Evolutionary conservation across 1,284 basidiomycete genomes (phyloP).

Genomic region (Ceratobasidium sp.): DNA sequence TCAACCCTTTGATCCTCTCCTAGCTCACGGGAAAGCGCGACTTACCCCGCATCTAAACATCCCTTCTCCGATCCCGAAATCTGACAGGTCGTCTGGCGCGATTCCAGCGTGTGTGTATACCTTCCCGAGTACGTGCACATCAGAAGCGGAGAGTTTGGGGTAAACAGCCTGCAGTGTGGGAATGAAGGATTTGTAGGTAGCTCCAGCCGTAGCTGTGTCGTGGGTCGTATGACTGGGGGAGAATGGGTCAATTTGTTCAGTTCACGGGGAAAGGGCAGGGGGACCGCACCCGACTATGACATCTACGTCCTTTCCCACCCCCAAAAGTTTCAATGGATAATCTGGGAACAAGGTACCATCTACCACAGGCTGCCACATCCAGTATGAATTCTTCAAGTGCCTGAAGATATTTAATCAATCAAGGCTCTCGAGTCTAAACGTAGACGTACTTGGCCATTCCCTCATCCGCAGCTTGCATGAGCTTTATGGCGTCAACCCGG

Average conservation of each 20-base stretch:
- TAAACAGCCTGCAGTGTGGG: conserved; percentile 7
- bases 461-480: conserved; percentile 61
- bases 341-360: conserved; percentile 64
- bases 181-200: conserved; percentile 1
- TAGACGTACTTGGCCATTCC: conserved; percentile 49
- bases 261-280: not conserved
- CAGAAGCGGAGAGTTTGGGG: conserved; percentile 28
- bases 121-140: conserved; percentile 8
- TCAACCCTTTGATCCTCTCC: not conserved
- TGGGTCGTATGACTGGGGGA: conserved; percentile 29
- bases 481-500: conserved; percentile 55
- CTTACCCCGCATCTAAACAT: conserved; percentile 36
- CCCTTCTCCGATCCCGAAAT: conserved; percentile 25
- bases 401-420: not conserved
- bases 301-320: conserved; percentile 62
- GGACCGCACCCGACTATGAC: conserved; percentile 67
- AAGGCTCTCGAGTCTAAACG: not conserved
- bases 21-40: not conserved
- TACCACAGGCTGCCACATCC: conserved; percentile 58
- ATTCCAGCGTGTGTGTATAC: conserved; percentile 18
- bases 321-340: conserved; percentile 57
- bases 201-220: conserved; percentile 11
- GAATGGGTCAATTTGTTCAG: not conserved
- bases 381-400: conserved; percentile 25
- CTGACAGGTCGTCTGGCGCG: not conserved